phyloP scores from a whole-genome alignment of 108 stramenopile genomes.

The Pseudonitzschia delicatissima region DNA sequence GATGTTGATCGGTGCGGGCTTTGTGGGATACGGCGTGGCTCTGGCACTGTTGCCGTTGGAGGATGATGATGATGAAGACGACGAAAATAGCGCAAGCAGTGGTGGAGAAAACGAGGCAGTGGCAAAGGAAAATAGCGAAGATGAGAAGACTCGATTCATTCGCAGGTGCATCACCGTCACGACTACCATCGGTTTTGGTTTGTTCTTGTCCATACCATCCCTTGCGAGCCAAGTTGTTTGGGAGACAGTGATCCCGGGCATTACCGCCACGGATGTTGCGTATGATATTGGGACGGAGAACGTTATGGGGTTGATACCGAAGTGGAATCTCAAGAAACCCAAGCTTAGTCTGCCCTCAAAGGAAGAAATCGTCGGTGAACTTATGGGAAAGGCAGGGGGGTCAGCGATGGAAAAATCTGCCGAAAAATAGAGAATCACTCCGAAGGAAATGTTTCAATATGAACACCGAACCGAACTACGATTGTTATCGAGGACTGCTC shows the following conservation, averaged over 20 bases:
- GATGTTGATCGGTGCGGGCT: background rate
- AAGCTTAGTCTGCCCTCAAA: too few species aligned
- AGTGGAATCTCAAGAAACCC: background rate
- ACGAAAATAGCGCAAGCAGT: background rate
- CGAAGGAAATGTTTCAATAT: too few species aligned
- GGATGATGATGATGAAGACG: background rate
- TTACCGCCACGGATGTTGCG: constrained; percentile 10
- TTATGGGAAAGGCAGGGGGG: too few species aligned
- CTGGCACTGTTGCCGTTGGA: background rate
- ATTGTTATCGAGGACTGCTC: too few species aligned
- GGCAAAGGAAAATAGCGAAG: background rate
- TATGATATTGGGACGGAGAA: constrained; percentile 1
- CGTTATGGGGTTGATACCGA: background rate
- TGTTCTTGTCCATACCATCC: constrained; percentile 7
- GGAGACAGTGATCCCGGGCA: constrained; percentile 7
- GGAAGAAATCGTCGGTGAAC: too few species aligned
- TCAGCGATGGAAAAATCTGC: too few species aligned
- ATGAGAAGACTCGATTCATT: background rate
- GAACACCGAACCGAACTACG: too few species aligned
- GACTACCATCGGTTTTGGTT: background rate
- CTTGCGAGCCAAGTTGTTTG: constrained; percentile 3
- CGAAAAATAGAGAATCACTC: too few species aligned
- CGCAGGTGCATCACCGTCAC: background rate
- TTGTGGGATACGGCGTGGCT: constrained; percentile 10
- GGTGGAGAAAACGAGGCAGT: background rate